Conservation (phyloP, 257 asterid genomes). For the Primulina huaijiensis region DNA sequence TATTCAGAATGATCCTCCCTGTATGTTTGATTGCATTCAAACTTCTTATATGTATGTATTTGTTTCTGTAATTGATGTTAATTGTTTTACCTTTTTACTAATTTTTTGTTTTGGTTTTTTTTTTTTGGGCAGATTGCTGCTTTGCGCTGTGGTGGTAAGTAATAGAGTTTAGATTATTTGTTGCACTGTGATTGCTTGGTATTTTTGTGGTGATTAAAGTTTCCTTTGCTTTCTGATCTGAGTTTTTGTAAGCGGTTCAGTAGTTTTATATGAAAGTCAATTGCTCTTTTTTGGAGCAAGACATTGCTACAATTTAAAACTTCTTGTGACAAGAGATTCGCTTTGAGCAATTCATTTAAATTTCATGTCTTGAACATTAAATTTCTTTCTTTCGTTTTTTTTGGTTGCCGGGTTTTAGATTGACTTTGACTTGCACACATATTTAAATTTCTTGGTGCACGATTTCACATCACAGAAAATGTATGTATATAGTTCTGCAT, state of each 20-base stretch:
- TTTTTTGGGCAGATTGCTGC: constrained; percentile 78
- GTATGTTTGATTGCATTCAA: constrained; percentile 33
- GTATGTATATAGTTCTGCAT: not conserved
- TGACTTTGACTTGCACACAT: not conserved
- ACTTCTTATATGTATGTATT: not conserved
- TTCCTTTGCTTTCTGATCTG: constrained; percentile 23
- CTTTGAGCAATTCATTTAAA: not conserved
- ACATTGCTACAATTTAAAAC: no score
- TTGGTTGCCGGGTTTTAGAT: not conserved
- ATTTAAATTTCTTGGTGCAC: not conserved
- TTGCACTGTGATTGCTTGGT: not conserved
- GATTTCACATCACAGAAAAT: not conserved
- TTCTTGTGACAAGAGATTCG: not conserved
- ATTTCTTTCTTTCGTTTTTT: no score
- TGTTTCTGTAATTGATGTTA: constrained; percentile 12
- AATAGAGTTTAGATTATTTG: not conserved
- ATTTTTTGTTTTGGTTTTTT: not conserved
- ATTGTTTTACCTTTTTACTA: not conserved
- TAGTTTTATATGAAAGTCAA: not conserved
- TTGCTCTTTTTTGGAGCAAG: not conserved
- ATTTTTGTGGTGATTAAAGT: not conserved
- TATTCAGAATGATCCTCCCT: constrained; percentile 74
- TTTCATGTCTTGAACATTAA: not conserved
- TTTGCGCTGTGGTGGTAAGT: constrained; percentile 90
- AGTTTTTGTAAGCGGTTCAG: not conserved